Evolutionary conservation across 2,329 filamentous ascomycete species (phyloP), one percentile per base, ranked within the genome.

Genomic region (Phaeosphaeriaceae sp.): DNA sequence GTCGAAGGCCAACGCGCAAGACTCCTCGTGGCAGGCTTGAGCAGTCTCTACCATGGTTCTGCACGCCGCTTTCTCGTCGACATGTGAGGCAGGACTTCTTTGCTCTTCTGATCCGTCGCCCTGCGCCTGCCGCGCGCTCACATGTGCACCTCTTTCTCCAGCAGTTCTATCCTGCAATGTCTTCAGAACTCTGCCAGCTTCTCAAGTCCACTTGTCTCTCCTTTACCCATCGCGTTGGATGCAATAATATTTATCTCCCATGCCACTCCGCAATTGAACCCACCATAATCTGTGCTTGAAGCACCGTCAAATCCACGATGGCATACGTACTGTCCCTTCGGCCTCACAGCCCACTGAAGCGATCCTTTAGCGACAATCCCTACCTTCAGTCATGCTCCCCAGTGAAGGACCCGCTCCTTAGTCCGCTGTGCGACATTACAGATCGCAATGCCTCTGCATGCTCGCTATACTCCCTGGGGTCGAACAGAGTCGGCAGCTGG

Each of bases 331-430:
- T 79, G 57, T 76, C 77, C 44, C 68, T 79, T 50, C 74, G 70
- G 33, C 71, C 76, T 17, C 72, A 74, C 47, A 78, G 74, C 57
- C 76, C 77, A 10, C 68, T 79, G 62, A 78, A 79, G 65, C 75
- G 76, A 53, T 77, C 77, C 54, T 79, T 80, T 67, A 78, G 75
- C 65, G 76, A 79, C 62, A 76, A 72, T 52, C 74, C 73, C 41
- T 77, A 74, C 66, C 65, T 76, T 47, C 69, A 66, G 44, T 67
- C 75, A 48, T 71, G 67, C 60, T 76, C 77, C 17, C 69, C 77
- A 31, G 54, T 74, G 13, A 68, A 66, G 41, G 67, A 74, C 27
- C 56, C 61, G 19, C 54, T 71, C 15, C 54, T 67, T 24, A 57
- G 57, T 20, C 67, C 75, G 7, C 68, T 76, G 20, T 60, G 52